Conservation (phyloP, 495 filamentous ascomycete genomes). For the Umbilicaria muhlenbergii region DNA sequence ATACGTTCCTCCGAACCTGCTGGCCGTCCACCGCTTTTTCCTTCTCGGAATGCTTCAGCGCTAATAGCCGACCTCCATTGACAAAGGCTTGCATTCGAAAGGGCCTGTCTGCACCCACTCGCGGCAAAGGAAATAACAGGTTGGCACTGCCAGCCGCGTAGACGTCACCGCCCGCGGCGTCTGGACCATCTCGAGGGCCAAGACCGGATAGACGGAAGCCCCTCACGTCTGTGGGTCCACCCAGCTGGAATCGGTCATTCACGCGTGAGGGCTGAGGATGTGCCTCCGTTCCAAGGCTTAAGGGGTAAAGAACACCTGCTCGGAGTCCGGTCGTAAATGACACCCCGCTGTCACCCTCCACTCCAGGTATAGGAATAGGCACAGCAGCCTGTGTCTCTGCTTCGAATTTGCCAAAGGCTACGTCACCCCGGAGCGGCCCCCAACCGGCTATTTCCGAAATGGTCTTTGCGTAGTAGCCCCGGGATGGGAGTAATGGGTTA, state of each 20-base stretch:
- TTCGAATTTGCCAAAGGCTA: constrained; percentile 79
- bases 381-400: constrained; percentile 61
- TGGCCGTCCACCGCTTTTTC: constrained; percentile 32
- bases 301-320: constrained; percentile 46
- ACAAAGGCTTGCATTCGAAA: constrained; percentile 77
- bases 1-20: constrained; percentile 37
- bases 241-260: constrained; percentile 90
- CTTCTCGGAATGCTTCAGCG: constrained; percentile 44
- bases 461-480: constrained; percentile 63
- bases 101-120: constrained; percentile 62
- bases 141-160: constrained; percentile 80
- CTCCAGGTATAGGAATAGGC: constrained; percentile 51
- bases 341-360: constrained; percentile 55
- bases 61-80: constrained; percentile 76
- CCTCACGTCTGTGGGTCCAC: constrained; percentile 85
- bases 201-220: constrained; percentile 83
- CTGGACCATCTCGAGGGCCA: constrained; percentile 68
- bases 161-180: constrained; percentile 80
- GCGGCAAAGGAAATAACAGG: constrained; percentile 69
- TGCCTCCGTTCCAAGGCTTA: constrained; percentile 34
- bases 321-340: constrained; percentile 50
- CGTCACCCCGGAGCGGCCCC: constrained; percentile 73
- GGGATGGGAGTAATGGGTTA: constrained; percentile 62
- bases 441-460: constrained; percentile 73
- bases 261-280: constrained; percentile 52